phyloP scores from a whole-genome alignment of 2,329 filamentous ascomycete genomes.

The Colletotrichum tamarilloi region DNA sequence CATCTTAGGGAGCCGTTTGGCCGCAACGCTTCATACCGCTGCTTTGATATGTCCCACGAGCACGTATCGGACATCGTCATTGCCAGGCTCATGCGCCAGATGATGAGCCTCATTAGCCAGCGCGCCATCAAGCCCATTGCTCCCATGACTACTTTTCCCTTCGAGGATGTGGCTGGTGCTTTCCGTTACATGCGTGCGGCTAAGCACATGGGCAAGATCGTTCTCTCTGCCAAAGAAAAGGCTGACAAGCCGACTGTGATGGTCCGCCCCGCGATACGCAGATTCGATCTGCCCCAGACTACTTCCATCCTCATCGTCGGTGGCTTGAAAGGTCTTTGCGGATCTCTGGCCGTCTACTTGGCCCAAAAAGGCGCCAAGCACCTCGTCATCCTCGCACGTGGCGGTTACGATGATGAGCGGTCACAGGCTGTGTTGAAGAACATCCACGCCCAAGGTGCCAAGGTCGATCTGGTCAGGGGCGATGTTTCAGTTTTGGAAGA shows the following conservation, averaged over 20 bases:
- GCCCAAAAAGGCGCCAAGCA: constrained; percentile 46
- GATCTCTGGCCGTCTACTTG: constrained; percentile 46
- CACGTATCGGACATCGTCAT: neutral
- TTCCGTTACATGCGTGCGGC: constrained; percentile 57
- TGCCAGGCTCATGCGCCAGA: constrained; percentile 32
- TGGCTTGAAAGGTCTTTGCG: constrained; percentile 49
- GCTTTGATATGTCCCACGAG: neutral
- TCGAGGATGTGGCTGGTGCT: constrained; percentile 40
- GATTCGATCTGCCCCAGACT: constrained; percentile 2
- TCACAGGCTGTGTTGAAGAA: constrained; percentile 40
- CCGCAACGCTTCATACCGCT: too few relatives aligned
- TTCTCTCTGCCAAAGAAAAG: constrained; percentile 34
- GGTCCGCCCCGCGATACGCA: neutral
- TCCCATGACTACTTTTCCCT: neutral
- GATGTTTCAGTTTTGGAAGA: constrained; percentile 36
- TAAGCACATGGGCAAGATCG: constrained; percentile 57
- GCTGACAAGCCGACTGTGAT: too few relatives aligned
- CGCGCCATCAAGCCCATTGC: constrained; percentile 2
- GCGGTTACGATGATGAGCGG: constrained; percentile 42
- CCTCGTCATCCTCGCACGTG: constrained; percentile 44
- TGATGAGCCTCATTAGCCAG: neutral
- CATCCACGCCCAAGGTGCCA: constrained; percentile 34
- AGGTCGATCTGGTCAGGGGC: constrained; percentile 29
- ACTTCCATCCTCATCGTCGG: constrained; percentile 50
- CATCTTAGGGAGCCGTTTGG: too few relatives aligned